Conservation (phyloP, 1,284 basidiomycete genomes). For the Phellopilus nigrolimitatus region DNA sequence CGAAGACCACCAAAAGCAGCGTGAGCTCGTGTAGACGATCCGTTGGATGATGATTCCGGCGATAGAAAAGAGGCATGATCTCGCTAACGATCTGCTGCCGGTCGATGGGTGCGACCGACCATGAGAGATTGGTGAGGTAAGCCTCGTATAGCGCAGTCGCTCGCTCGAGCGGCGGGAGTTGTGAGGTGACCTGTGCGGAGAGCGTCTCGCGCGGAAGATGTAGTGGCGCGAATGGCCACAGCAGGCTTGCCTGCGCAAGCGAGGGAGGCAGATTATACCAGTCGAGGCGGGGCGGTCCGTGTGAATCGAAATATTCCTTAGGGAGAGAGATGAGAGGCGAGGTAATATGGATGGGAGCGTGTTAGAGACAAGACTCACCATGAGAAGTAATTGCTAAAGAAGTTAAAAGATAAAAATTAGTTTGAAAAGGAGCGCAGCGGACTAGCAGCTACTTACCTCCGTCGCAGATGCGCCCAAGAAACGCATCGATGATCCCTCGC, state of each 20-base stretch:
- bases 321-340: too few relatives aligned
- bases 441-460: constrained; percentile 1
- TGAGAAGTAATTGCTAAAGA: too few relatives aligned
- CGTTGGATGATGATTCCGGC: not conserved
- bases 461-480: constrained; percentile 5
- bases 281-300: too few relatives aligned
- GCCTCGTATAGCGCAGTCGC: constrained; percentile 20
- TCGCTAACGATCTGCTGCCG: constrained; percentile 19
- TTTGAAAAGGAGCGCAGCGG: not conserved
- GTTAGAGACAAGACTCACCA: too few relatives aligned
- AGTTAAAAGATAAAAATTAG: not conserved
- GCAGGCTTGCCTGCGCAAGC: constrained; percentile 5
- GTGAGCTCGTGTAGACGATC: constrained; percentile 19
- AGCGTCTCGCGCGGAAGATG: constrained; percentile 3
- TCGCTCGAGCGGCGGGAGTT: constrained; percentile 19
- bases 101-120: constrained; percentile 17
- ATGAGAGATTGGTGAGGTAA: constrained; percentile 21
- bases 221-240: constrained; percentile 16
- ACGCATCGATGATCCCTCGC: constrained; percentile 1
- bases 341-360: too few relatives aligned
- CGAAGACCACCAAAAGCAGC: constrained; percentile 20
- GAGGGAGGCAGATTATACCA: too few relatives aligned
- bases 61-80: constrained; percentile 19
- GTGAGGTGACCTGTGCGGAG: constrained; percentile 17
- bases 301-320: too few relatives aligned